Evolutionary conservation across 257 asterid species (phyloP).

Genomic region (Jaltomata sinuosa): DNA sequence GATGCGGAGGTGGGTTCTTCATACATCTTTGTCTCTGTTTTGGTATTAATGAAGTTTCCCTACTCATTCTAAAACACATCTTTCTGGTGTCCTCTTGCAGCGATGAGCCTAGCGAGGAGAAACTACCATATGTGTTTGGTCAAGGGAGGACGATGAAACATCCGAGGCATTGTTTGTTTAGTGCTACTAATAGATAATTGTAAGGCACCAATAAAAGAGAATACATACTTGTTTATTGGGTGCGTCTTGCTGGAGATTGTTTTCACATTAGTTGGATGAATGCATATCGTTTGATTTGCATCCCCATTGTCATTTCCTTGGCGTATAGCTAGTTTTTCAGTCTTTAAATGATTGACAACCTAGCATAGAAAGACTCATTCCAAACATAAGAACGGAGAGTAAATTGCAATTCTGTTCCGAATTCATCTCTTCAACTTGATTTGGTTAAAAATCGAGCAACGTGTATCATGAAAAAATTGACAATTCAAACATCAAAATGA

Average conservation of each 20-base stretch:
- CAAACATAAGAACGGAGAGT: too few relatives aligned
- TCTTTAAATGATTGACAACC: not conserved
- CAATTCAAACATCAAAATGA: too few relatives aligned
- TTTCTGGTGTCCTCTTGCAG: not conserved
- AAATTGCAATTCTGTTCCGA: too few relatives aligned
- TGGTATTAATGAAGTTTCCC: not conserved
- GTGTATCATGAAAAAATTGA: too few relatives aligned
- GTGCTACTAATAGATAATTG: not conserved
- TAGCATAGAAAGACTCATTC: too few relatives aligned
- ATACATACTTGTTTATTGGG: not conserved
- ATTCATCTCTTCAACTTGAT: too few relatives aligned
- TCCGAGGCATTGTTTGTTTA: not conserved
- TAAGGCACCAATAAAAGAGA: not conserved
- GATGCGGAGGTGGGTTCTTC: constrained; percentile 4
- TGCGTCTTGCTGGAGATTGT: not conserved
- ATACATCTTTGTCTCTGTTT: not conserved
- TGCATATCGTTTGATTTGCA: constrained; percentile 1
- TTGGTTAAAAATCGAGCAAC: too few relatives aligned
- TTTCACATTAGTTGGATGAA: not conserved
- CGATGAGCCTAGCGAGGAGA: not conserved
- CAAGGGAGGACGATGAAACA: not conserved
- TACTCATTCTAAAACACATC: not conserved
- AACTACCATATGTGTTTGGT: not conserved
- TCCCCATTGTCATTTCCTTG: not conserved
- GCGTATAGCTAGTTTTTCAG: not conserved